Percentiles rank a stretch among this genome's conserved stretches.
Evolutionary conservation across 495 filamentous ascomycete species (phyloP).

Genomic region (Lophiostoma macrostomum): DNA sequence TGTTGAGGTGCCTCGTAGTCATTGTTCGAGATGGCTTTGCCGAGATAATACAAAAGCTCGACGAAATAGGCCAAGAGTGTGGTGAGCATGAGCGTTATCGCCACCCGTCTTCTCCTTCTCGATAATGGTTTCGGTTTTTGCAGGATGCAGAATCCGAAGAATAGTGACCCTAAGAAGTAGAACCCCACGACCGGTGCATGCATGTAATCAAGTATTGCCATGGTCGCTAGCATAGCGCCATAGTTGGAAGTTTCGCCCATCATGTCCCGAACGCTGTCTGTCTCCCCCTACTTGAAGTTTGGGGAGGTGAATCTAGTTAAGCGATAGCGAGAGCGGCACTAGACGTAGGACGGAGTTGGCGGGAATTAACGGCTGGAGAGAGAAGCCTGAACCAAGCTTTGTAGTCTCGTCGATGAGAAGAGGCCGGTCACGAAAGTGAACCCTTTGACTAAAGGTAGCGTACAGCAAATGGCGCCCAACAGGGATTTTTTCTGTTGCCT

Average conservation of each 20-base stretch:
- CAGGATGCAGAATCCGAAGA: constrained; percentile 11
- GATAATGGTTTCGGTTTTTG: constrained; percentile 17
- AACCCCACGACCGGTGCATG: constrained; percentile 20
- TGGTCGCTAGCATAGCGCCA: background rate
- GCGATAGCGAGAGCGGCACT: no score
- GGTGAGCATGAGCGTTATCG: background rate
- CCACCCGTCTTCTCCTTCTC: constrained; percentile 2
- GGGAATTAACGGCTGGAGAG: no score
- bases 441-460: no score
- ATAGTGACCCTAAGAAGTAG: constrained; percentile 6
- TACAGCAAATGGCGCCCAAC: no score
- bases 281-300: no score
- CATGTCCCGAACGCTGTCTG: no score
- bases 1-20: constrained; percentile 12
- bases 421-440: no score
- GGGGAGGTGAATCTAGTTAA: no score
- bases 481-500: no score
- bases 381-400: no score
- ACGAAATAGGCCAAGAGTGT: constrained; percentile 4
- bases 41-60: constrained; percentile 19
- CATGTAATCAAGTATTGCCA: constrained; percentile 15
- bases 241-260: background rate
- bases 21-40: constrained; percentile 4
- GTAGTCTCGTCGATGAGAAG: no score
- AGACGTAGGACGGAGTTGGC: no score